phyloP scores from a whole-genome alignment of 495 filamentous ascomycete species.

The Penicillium flavigenum region DNA sequence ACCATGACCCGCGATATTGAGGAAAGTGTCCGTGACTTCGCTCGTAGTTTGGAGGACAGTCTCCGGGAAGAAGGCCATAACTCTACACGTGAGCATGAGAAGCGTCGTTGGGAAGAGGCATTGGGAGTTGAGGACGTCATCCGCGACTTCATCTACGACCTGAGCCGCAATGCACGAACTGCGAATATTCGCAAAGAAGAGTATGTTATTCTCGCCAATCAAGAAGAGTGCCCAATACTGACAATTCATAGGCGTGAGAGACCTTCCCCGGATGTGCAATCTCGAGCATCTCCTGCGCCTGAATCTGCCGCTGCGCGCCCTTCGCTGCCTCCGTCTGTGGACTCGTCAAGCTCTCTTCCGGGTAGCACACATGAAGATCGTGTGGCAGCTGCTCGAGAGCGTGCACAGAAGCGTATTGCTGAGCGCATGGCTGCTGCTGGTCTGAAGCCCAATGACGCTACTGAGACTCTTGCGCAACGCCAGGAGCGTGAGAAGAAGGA shows the following conservation, averaged over 20 bases:
- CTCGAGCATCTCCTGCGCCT: slow-evolving; percentile 26
- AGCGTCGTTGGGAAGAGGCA: slow-evolving; percentile 92
- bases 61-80: slow-evolving; percentile 78
- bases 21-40: slow-evolving; percentile 91
- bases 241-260: slow-evolving; percentile 25
- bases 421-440: slow-evolving; percentile 93
- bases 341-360: slow-evolving; percentile 47
- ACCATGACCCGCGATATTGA: slow-evolving; percentile 96
- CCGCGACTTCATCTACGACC: slow-evolving; percentile 94
- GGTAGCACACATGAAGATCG: slow-evolving; percentile 89
- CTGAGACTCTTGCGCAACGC: slow-evolving; percentile 78
- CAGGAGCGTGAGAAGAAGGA: slow-evolving; percentile 87
- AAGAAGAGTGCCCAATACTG: slow-evolving; percentile 15
- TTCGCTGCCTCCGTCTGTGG: slow-evolving; percentile 42
- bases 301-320: slow-evolving; percentile 35
- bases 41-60: slow-evolving; percentile 76
- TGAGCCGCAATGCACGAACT: slow-evolving; percentile 80
- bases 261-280: slow-evolving; percentile 27
- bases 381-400: slow-evolving; percentile 93
- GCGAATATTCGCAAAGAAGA: slow-evolving; percentile 75
- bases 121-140: slow-evolving; percentile 95
- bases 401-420: slow-evolving; percentile 96
- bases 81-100: slow-evolving; percentile 78
- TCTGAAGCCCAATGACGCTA: slow-evolving; percentile 67
- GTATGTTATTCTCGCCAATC: slow-evolving; percentile 35